Base-by-base conservation (phyloP, 208 protist genomes). In the Endotrypanum monterogeii region DNA sequence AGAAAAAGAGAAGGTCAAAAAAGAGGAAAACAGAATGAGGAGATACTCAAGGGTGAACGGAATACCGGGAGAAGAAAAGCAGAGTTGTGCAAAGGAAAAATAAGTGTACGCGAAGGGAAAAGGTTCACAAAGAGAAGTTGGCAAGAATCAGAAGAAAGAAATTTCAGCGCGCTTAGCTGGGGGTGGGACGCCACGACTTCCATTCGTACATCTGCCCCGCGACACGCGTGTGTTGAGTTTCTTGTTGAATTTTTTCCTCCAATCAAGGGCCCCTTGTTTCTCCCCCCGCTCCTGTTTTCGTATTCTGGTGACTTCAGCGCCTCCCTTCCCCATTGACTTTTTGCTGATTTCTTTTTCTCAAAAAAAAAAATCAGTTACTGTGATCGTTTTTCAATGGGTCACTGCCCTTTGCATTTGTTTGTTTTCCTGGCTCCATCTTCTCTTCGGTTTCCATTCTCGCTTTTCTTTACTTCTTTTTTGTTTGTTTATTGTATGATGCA, bases 381-480 rank as follows among this genome's bases (percentile, higher is more conserved):
- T 57, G 54, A 32, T 57, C 54, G 54, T 57, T 7, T 14, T 23
- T 11, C 8, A 5, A 5, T 48, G 44, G 44, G 54, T 20, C 54
- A n/a, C 25, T 57, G 16, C 25, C 54, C 9, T 57, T 7, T 57
- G 11, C 54, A 25, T 57, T 28, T 57, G 23, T 57, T 20, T 57
- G 0, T 4, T 57, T 57, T 28, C n/a, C 25, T 57, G 23, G 9
- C n/a, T 14, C n/a, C 25, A 32, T 57, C 25, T 9, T 28, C 25
- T 57, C 54, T 35, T 57, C 54, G 7, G 54, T 4, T 14, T 6
- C 44, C 32, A 28, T 54, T 54, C 25, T 56, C 25, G 39, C 3
- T 50, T 39, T n/a, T 52, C 25, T 62, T 62, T 12, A n/a, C n/a
- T n/a, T 8, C n/a, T 20, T 62, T 62, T 62, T 62, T 30, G n/a